phyloP scores from a whole-genome alignment of 257 asterid genomes.

The Euphrasia confusa region DNA sequence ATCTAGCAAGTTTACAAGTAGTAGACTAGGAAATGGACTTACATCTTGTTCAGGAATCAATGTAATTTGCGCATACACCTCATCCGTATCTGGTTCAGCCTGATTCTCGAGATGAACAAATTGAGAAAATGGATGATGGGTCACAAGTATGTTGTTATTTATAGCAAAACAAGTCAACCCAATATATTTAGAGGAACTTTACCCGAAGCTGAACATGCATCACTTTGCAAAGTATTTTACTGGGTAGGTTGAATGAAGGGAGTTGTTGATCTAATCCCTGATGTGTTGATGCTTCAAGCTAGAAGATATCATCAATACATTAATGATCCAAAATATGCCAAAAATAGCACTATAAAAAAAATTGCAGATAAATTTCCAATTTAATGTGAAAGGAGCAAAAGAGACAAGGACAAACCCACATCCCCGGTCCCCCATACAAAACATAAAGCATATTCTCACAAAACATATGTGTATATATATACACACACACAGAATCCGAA shows the following conservation, averaged over 20 bases:
- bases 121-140: constrained; percentile 10
- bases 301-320: constrained; percentile 26
- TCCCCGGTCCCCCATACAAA: not conserved
- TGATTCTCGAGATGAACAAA: constrained; percentile 32
- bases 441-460: constrained; percentile 4
- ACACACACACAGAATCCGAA: not conserved
- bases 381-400: not conserved
- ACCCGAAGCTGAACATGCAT: constrained; percentile 83
- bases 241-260: constrained; percentile 82
- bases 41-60: constrained; percentile 81
- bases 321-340: constrained; percentile 2
- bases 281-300: constrained; percentile 98
- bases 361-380: not conserved
- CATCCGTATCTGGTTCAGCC: constrained; percentile 94
- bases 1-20: constrained; percentile 20
- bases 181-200: constrained; percentile 23
- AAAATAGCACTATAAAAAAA: constrained; percentile 13
- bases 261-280: constrained; percentile 87
- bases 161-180: constrained; percentile 9
- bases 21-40: constrained; percentile 24
- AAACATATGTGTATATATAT: not conserved
- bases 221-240: constrained; percentile 93
- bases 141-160: constrained; percentile 2
- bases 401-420: constrained; percentile 6
- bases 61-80: constrained; percentile 88